Conservation (phyloP, 139 green algal species). For the Tetradesmus obliquus region DNA sequence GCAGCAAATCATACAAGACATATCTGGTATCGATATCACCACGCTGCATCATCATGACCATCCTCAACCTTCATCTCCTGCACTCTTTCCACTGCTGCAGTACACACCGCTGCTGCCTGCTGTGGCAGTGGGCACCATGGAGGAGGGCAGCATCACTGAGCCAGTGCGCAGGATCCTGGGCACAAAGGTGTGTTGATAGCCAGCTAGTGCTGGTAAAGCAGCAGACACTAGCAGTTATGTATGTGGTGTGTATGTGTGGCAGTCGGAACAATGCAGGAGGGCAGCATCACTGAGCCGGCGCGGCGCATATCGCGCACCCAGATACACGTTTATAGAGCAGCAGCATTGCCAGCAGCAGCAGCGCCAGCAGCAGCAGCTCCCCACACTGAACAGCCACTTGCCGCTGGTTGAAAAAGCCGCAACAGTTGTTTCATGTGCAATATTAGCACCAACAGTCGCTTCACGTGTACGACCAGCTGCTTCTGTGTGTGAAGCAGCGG, state of each 20-base stretch:
- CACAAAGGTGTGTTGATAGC: slow-evolving; percentile 58
- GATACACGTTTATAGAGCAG: too few species aligned
- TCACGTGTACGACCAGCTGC: too few species aligned
- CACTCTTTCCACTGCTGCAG: slow-evolving; percentile 91
- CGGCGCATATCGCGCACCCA: slow-evolving; percentile 26
- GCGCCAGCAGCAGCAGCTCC: too few species aligned
- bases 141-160: slow-evolving; percentile 95
- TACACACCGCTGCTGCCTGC: slow-evolving; percentile 97
- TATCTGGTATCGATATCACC: not conserved
- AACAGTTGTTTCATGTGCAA: too few species aligned
- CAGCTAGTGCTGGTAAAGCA: not conserved
- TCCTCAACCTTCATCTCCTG: too few species aligned
- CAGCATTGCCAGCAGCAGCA: too few species aligned
- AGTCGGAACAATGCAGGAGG: slow-evolving; percentile 91
- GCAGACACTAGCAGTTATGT: too few species aligned
- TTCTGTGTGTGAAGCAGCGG: too few species aligned
- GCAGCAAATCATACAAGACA: not conserved
- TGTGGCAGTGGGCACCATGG: slow-evolving; percentile 88
- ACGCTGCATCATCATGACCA: too few species aligned
- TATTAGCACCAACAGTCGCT: too few species aligned
- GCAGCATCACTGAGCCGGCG: slow-evolving; percentile 94
- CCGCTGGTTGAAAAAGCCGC: too few species aligned
- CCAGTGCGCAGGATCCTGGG: slow-evolving; percentile 78
- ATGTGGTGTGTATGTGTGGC: slow-evolving; percentile 55
- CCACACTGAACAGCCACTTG: too few species aligned